Base-by-base conservation (phyloP, 352 stramenopile species). In the Pythium diclinum region DNA sequence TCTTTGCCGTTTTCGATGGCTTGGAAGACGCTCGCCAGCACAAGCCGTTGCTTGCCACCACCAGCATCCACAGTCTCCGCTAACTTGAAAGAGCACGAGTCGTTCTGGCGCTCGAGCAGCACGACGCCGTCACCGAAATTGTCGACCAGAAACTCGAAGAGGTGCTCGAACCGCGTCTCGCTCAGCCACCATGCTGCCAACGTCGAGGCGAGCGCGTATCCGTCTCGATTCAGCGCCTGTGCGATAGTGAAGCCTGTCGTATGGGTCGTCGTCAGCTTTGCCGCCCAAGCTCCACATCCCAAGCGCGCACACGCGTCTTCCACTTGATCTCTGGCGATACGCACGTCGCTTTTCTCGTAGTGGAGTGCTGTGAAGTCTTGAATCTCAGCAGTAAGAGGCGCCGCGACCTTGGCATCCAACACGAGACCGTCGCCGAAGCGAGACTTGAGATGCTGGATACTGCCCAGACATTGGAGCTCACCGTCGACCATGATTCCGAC, bases 381-480 rank as follows among this genome's bases (percentile, higher is more conserved):
- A 8, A 77, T 52, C 8, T 95, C 80, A 17, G 56, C 16, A 0
- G 28, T 42, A 7, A 60, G 42, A 0, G 73, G 61, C 2, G 71
- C 21, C 1, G 63, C 46, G 10, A 85, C 47, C 67, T 91, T 90
- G 32, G 68, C 61, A 47, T 91, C 80, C 6, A 98, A 71, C 71
- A 97, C 81, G 56, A 94, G 95, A 2, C 92, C 96, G 49, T 95
- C 72, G 28, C 94, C 96, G 67, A 98, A 98, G 16, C 91, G 91
- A 63, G 63, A 87, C 79, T 98, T 98, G 54, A 98, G 68, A 65
- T 98, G 90, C 78, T 98, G 78, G 16, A 85, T 61, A 46, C 65
- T 92, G 23, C 88, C 88, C 17, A 96, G 65, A 58, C 80, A 87
- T 23, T 75, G 68, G 54, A 85, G 59, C 13, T 64, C 52, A 17